A percentile compares a stretch with the other conserved stretches of the same genome.
These are phyloP conservation scores for Bruguiera gymnorhiza DNA, from an alignment of 345 rosid species.

Conservation along the genomic window DNA sequence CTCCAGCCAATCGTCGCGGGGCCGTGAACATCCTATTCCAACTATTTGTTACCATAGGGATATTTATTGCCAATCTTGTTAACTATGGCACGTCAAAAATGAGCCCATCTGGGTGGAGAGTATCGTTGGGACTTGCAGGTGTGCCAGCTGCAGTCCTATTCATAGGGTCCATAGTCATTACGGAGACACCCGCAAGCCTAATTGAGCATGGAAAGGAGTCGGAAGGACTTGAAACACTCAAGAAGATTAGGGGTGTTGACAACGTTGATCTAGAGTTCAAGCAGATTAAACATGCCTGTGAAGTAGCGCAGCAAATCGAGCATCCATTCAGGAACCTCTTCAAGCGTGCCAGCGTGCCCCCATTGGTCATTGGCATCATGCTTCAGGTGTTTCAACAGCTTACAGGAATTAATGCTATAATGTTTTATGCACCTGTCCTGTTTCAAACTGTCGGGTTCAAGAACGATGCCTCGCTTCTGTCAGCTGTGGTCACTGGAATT, in stretches of 20 bases:
- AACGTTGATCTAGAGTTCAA: slow-evolving; percentile 43
- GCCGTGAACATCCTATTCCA: slow-evolving; percentile 58
- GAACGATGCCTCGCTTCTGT: slow-evolving; percentile 25
- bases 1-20: slow-evolving; percentile 51
- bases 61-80: slow-evolving; percentile 46
- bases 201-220: slow-evolving; percentile 37
- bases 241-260: slow-evolving; percentile 50
- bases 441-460: slow-evolving; percentile 40
- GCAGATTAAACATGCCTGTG: slow-evolving; percentile 38
- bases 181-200: slow-evolving; percentile 62
- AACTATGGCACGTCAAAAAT: slow-evolving; percentile 40
- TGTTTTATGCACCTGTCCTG: slow-evolving; percentile 40
- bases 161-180: slow-evolving; percentile 48
- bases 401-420: slow-evolving; percentile 56
- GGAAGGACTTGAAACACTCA: slow-evolving; percentile 32
- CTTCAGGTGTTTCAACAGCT: slow-evolving; percentile 62
- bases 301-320: slow-evolving; percentile 39
- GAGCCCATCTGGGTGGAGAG: slow-evolving; percentile 55
- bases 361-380: slow-evolving; percentile 43
- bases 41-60: slow-evolving; percentile 54
- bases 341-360: slow-evolving; percentile 47
- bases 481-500: slow-evolving; percentile 27
- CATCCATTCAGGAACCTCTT: slow-evolving; percentile 39
- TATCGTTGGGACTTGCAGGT: slow-evolving; percentile 50
- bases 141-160: slow-evolving; percentile 45